Evolutionary conservation across 768 basidiomycete species (phyloP), one percentile per base, ranked within the genome.

Genomic region (Boletus insuetus): DNA sequence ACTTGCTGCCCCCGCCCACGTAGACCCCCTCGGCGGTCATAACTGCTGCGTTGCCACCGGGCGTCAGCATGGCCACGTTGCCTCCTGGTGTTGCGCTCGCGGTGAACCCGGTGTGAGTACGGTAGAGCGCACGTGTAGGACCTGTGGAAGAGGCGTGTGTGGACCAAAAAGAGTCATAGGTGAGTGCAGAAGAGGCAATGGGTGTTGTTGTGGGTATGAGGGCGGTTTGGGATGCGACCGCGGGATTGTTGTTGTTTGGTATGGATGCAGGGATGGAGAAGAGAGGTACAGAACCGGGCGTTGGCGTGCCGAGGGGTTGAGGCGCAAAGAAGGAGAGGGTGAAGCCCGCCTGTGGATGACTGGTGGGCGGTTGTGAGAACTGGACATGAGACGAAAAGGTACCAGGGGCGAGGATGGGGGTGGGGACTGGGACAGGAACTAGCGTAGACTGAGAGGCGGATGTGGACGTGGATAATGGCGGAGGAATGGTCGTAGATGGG

Each of bases 151-250:
- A 65, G 19, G 79, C 69, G 55, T 83, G 81, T 8, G 80, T 75
- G 2, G 83, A 82, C 84, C 82, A 85, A 61, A 84, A 85, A 0
- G 81, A 81, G 62, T 84, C 84, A 59, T 85, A 85, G 3, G 83
- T 82, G 42, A 83, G 69, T 12, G 75, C 65, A 9, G 51, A 8
- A 11, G 73, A 66, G n/a, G 56, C 40, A 57, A 59, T 56, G 4
- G 61, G 34, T 13, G 48, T 8, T 6, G 44, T n/a, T 3, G 52
- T 39, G 10, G 59, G 43, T 35, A 49, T 20, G 22, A 53, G 29
- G 41, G n/a, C 12, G 19, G 34, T 10, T 22, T 53, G 60, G 13
- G 50, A 11, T 13, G 35, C 1, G 39, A 19, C 10, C 4, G 32
- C 4, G 26, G 26, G 19, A 4, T 37, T 40, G 49, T 41, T 34